Evolutionary conservation across 768 basidiomycete genomes (phyloP).

Genomic region (Serendipita sp.): DNA sequence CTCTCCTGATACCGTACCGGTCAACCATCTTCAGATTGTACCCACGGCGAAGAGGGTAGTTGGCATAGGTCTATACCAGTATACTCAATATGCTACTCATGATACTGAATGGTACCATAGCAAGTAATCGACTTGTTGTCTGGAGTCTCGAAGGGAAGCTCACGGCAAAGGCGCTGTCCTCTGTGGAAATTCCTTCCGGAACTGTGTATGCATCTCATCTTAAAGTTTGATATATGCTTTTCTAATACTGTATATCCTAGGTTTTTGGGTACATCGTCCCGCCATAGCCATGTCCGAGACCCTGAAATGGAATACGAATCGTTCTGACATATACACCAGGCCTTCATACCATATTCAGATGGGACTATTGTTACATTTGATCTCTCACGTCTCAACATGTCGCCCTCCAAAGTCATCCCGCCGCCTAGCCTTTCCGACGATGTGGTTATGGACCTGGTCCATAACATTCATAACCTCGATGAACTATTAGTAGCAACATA

Average conservation of each 20-base stretch:
- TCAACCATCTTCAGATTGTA: not conserved
- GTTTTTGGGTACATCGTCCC: not conserved
- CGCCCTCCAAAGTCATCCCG: not conserved
- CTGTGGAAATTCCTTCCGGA: not conserved
- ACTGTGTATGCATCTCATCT: not conserved
- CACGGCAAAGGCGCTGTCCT: not conserved
- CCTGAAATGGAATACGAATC: not conserved
- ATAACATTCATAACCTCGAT: not conserved
- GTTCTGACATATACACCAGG: not conserved
- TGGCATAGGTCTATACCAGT: not conserved
- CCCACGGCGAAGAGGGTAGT: not conserved
- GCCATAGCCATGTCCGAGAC: not conserved
- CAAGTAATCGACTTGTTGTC: not conserved
- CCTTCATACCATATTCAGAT: conserved; percentile 3
- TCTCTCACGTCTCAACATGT: not conserved
- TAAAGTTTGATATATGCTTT: not conserved
- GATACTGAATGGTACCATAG: not conserved
- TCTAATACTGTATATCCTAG: not conserved
- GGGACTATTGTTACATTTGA: not conserved
- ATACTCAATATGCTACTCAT: not conserved
- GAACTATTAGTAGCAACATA: not conserved
- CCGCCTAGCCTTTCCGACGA: not conserved
- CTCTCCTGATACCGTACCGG: not conserved
- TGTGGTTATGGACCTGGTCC: not conserved
- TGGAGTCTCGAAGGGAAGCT: not conserved